Percentiles rank a stretch among this genome's conserved stretches.
phyloP scores from a whole-genome alignment of 805 yeast genomes.

The Isabelozyma pseudorhagii region DNA sequence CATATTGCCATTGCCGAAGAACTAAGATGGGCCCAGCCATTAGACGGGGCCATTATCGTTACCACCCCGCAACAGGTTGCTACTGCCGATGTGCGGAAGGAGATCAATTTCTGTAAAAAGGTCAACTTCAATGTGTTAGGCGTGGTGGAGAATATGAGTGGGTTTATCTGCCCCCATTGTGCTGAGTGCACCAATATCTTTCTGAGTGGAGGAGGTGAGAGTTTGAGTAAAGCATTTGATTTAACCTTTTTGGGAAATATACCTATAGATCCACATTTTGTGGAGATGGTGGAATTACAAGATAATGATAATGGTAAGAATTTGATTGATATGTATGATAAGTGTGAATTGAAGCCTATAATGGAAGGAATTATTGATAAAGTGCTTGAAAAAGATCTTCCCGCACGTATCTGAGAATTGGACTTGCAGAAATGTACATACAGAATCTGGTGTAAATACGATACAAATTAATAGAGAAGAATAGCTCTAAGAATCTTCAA shows the following conservation, averaged over 20 bases:
- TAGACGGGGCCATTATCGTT: constrained; percentile 89
- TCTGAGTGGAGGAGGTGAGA: constrained; percentile 87
- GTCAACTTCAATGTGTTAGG: constrained; percentile 81
- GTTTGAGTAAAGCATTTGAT: constrained; percentile 57
- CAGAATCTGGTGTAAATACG: too few relatives aligned
- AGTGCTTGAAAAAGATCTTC: constrained; percentile 26
- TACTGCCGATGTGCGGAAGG: constrained; percentile 91
- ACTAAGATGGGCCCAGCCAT: constrained; percentile 60
- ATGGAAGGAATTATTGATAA: constrained; percentile 34
- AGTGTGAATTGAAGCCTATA: constrained; percentile 34
- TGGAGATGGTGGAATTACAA: constrained; percentile 77
- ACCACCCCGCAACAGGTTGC: constrained; percentile 96
- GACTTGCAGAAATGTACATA: neutral
- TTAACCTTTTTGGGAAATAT: constrained; percentile 78
- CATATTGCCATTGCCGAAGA: constrained; percentile 97
- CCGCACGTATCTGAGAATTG: constrained; percentile 15
- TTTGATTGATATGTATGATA: constrained; percentile 33
- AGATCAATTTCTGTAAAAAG: constrained; percentile 85
- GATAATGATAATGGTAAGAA: constrained; percentile 18
- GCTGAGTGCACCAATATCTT: constrained; percentile 89
- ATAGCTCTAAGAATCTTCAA: neutral
- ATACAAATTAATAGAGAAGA: too few relatives aligned
- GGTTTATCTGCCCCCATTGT: constrained; percentile 93
- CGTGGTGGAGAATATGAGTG: constrained; percentile 93
- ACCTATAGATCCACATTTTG: constrained; percentile 92